Conservation (phyloP, 768 basidiomycete species). For the Pulveroboletus sp. region DNA sequence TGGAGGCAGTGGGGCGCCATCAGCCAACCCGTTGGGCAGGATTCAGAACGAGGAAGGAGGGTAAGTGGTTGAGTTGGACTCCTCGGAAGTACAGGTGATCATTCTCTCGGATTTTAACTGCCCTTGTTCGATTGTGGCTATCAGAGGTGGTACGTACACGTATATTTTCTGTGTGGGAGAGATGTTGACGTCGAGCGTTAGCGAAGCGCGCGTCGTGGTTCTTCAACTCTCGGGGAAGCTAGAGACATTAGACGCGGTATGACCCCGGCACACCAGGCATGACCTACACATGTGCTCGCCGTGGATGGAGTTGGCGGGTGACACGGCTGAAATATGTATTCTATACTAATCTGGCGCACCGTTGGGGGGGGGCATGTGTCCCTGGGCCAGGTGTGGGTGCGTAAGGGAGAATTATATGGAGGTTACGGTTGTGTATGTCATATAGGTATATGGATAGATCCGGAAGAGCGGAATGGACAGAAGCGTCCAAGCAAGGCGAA, state of each 20-base stretch:
- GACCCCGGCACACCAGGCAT: slow-evolving; percentile 10
- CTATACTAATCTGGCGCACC: slow-evolving; percentile 28
- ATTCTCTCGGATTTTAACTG: slow-evolving; percentile 14
- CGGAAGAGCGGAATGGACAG: slow-evolving; percentile 8
- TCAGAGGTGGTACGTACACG: slow-evolving; percentile 32
- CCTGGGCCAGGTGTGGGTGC: slow-evolving; percentile 22
- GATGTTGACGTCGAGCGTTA: slow-evolving; percentile 35
- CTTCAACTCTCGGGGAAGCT: slow-evolving; percentile 72
- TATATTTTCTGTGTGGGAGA: slow-evolving; percentile 11
- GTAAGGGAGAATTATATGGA: slow-evolving; percentile 22
- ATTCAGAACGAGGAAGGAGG: slow-evolving; percentile 79
- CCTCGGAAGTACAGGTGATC: slow-evolving; percentile 11
- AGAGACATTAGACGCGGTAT: slow-evolving; percentile 14
- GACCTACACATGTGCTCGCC: slow-evolving; percentile 29
- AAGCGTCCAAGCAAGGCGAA: slow-evolving; percentile 11
- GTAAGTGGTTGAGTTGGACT: slow-evolving; percentile 37
- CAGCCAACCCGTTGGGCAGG: slow-evolving; percentile 62
- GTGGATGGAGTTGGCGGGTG: slow-evolving; percentile 21
- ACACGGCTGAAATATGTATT: slow-evolving; percentile 13
- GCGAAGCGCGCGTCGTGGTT: slow-evolving; percentile 94
- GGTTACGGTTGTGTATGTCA: slow-evolving; percentile 23
- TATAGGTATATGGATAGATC: slow-evolving; percentile 11
- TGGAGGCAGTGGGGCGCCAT: slow-evolving; percentile 40
- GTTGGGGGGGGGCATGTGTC: slow-evolving; percentile 11
- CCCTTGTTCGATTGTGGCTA: slow-evolving; percentile 16